Percentiles rank a stretch among this genome's conserved stretches.
These are phyloP conservation scores for Backusella macrospora DNA, from an alignment of 192 early-diverging fungal species.

Conservation along the genomic window DNA sequence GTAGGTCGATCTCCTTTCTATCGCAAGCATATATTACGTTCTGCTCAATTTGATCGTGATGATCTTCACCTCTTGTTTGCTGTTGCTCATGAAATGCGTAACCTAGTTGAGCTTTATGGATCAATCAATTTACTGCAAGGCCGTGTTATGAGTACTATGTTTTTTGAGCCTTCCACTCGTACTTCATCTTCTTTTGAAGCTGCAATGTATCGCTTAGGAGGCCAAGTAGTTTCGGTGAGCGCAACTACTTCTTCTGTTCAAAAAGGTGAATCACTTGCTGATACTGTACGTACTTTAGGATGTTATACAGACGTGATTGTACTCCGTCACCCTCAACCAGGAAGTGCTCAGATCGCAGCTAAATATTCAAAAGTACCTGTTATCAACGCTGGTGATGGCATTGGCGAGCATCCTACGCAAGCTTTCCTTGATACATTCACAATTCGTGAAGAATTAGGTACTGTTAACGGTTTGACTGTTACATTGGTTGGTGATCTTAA, in stretches of 20 bases:
- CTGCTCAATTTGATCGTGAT: slow-evolving; percentile 89
- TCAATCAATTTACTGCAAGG: slow-evolving; percentile 83
- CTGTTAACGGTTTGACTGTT: slow-evolving; percentile 93
- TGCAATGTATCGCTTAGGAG: slow-evolving; percentile 93
- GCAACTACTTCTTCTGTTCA: slow-evolving; percentile 84
- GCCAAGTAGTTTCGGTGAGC: slow-evolving; percentile 85
- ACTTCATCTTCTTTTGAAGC: slow-evolving; percentile 93
- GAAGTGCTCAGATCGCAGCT: slow-evolving; percentile 80
- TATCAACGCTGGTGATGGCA: slow-evolving; percentile 96
- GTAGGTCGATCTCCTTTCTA: slow-evolving; percentile 83
- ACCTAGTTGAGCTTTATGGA: slow-evolving; percentile 88
- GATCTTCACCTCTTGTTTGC: slow-evolving; percentile 96
- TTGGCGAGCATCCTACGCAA: slow-evolving; percentile 98
- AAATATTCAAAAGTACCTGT: slow-evolving; percentile 90
- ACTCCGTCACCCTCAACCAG: slow-evolving; percentile 91
- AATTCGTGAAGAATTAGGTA: slow-evolving; percentile 93
- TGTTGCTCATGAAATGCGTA: slow-evolving; percentile 96
- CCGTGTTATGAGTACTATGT: slow-evolving; percentile 92
- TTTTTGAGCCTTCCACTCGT: slow-evolving; percentile 96
- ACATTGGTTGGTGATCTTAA: slow-evolving; percentile 96
- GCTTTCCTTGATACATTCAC: slow-evolving; percentile 96
- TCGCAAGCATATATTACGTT: slow-evolving; percentile 90
- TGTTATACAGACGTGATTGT: slow-evolving; percentile 93
- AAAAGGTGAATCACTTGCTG: slow-evolving; percentile 95
- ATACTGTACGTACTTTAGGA: slow-evolving; percentile 92